Conservation (phyloP, 257 asterid species). For the Salvia splendens region DNA sequence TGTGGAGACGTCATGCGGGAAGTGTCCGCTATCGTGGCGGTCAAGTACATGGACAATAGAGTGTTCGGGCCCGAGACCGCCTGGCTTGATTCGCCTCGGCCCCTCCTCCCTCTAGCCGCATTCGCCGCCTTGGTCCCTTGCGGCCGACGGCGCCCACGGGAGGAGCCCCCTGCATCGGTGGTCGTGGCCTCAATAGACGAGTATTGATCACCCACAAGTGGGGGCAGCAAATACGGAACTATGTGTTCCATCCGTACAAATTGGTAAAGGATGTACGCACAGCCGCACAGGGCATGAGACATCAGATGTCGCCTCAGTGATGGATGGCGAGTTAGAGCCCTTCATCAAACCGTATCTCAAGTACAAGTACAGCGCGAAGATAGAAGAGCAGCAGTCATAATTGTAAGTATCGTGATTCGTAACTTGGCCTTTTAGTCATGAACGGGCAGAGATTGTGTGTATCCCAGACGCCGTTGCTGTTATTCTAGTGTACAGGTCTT, state of each 20-base stretch:
- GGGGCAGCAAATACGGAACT: slow-evolving; percentile 98
- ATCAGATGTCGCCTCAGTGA: slow-evolving; percentile 73
- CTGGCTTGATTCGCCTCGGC: too few relatives aligned
- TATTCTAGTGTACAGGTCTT: not conserved
- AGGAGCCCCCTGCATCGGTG: too few relatives aligned
- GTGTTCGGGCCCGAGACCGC: too few relatives aligned
- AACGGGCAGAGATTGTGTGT: not conserved
- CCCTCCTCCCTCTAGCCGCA: too few relatives aligned
- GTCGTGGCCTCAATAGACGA: too few relatives aligned
- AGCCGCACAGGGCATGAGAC: slow-evolving; percentile 86
- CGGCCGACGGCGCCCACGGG: too few relatives aligned
- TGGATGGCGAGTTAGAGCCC: slow-evolving; percentile 95
- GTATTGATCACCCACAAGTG: too few relatives aligned
- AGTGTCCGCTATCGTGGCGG: too few relatives aligned
- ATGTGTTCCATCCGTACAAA: slow-evolving; percentile 95
- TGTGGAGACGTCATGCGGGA: too few relatives aligned
- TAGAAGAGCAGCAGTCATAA: slow-evolving; percentile 29
- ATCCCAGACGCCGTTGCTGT: not conserved
- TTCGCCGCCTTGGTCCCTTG: too few relatives aligned
- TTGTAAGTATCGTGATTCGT: not conserved
- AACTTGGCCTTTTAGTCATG: not conserved
- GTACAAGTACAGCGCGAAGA: slow-evolving; percentile 59
- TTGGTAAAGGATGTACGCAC: slow-evolving; percentile 87
- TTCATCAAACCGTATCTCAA: slow-evolving; percentile 87
- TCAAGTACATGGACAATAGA: too few relatives aligned